Percentiles rank a stretch among this genome's conserved stretches.
Conservation (phyloP, 257 asterid species). For the Solanum bulbocastanum region DNA sequence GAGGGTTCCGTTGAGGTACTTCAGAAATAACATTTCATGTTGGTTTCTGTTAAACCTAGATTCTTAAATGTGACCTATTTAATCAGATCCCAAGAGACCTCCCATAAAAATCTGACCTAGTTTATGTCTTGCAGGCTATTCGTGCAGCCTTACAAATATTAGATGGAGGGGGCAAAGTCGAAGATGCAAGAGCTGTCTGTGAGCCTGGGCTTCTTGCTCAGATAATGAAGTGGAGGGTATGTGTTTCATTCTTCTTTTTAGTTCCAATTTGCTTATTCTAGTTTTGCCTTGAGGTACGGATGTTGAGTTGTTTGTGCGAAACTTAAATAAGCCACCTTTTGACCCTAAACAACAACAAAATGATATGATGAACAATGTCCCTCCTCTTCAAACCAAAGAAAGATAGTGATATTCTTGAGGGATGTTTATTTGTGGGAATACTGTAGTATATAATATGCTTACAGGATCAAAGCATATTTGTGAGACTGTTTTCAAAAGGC, state of each 20-base stretch:
- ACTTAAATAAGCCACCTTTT: neutral
- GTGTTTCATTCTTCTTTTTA: neutral
- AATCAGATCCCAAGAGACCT: neutral
- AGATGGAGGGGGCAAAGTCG: slow-evolving; percentile 56
- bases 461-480: neutral
- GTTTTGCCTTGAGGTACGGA: neutral
- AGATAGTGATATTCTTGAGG: neutral
- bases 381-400: neutral
- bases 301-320: neutral
- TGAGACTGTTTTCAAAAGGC: neutral
- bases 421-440: neutral
- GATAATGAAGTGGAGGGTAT: slow-evolving; percentile 68
- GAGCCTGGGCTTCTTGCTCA: slow-evolving; percentile 58
- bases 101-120: neutral
- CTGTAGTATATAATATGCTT: neutral
- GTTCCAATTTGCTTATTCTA: neutral
- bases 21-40: neutral
- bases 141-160: slow-evolving; percentile 56
- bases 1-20: slow-evolving; percentile 72
- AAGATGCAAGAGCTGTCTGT: slow-evolving; percentile 81
- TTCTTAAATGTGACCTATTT: neutral
- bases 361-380: neutral
- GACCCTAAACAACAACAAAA: neutral
- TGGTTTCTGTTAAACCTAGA: neutral
- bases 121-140: slow-evolving; percentile 46